Base-by-base conservation (phyloP, 352 stramenopile genomes). In the Globisporangium lucens region DNA sequence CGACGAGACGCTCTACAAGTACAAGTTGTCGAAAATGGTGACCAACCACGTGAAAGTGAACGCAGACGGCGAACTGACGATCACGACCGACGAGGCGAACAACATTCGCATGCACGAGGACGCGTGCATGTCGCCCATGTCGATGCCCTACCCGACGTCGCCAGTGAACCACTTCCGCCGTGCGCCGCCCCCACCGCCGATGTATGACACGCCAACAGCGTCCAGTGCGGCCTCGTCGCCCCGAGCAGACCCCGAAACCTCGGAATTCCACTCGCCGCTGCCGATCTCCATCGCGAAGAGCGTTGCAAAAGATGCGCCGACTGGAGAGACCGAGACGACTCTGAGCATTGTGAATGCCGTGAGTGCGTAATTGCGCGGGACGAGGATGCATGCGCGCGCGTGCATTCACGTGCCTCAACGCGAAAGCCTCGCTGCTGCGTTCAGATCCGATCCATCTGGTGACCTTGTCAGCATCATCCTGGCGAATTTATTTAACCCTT, bases 141-240 rank as follows among this genome's bases (percentile, higher is more conserved):
- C 82, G 7, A 74, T 71, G 68, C 83, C 81, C 15, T 89, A 89
- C 56, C 74, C 77, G 59, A 83, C 81, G 49, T 91, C 81, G 10
- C 83, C 83, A 0, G 67, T 89, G 61, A 86, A 89, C 67, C 83
- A 91, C 61, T 90, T 89, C 43, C 76, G 81, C 38, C 76, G 85
- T 22, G 70, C 77, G 12, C 81, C 78, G 27, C 78, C 81, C n/a
- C 73, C 71, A 4, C 69, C 63, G 8, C 59, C 68, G 41, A 49
- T 52, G 41, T 46, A 22, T 2, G 49, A 66, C 56, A 63, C 75
- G 7, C 56, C 71, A 3, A 74, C 75, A 30, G 77, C 73, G 29
- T 78, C 71, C 46, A 83, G 72, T 30, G 75, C 69, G 0, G 61
- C 66, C n/a, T 85, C 71, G 7, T 82, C 75, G 1, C 73, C 74